Base-by-base conservation (phyloP, 2,329 filamentous ascomycete species). In the Macrophomina phaseolina region DNA sequence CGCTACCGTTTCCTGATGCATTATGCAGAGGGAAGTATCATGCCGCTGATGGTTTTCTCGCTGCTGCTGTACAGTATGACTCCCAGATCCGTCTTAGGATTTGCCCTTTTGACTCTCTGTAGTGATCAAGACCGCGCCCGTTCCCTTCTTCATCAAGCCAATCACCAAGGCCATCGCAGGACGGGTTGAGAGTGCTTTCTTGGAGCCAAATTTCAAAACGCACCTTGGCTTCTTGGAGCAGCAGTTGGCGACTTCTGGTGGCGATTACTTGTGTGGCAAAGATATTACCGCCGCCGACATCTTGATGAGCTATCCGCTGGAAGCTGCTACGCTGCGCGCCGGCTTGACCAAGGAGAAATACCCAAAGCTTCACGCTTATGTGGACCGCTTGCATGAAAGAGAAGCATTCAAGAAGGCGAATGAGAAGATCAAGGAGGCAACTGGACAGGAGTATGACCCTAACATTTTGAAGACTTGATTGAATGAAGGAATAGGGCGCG, bases 11-110 rank as follows among this genome's bases (percentile, higher is more conserved):
- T 92, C 75, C 88, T 87, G 71, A 87, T 97, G 84, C 91, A 97
- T 76, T 97, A 94, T 78, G 85, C 87, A 5, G 94, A 97, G 80
- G 94, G 94, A 11, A 92, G 87, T 68, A 80, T 97, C 68, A 95
- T 96, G 90, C 86, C 88, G 0, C 81, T 88, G 56, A 77, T 95
- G 69, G 79, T 94, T 0, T 78, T 92, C 68, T 80, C 83, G 14
- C 75, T 95, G 16, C 79, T 97, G 32, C 81, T 91, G 23, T 75
- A 84, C 53, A 80, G 85, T 84, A 82, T 72, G 83, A 78, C 36
- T 12, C 9, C 23, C n/a, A 18, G 36, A 9, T 5, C 49, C 9
- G 9, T 51, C 45, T n/a, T 23, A 1, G 11, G 3, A 6, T n/a
- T 46, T 32, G 36, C 5, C 30, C n/a, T 28, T 9, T 32, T 66